Conservation (phyloP, 2,329 filamentous ascomycete genomes). For the Sclerotinia spermophila region DNA sequence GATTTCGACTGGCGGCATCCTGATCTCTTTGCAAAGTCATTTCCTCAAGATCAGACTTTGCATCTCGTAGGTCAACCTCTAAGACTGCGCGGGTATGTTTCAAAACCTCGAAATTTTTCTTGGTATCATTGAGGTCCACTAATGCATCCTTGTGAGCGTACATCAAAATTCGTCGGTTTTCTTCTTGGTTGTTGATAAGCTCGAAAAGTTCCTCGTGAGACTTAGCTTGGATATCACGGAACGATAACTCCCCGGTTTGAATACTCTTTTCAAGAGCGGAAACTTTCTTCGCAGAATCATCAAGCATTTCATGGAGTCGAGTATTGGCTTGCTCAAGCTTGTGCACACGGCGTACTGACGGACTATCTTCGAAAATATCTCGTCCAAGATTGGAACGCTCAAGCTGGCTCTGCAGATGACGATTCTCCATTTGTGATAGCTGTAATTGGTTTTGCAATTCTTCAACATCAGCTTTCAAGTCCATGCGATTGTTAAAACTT, state of each 20-base stretch:
- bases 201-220: conserved; percentile 94
- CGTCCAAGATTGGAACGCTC: conserved; percentile 62
- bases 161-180: conserved; percentile 76
- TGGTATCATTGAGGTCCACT: conserved; percentile 80
- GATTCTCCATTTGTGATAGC: conserved; percentile 91
- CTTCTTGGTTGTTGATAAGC: conserved; percentile 87
- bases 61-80: conserved; percentile 84
- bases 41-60: conserved; percentile 78
- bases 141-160: conserved; percentile 83
- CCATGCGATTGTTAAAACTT: conserved; percentile 83
- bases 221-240: conserved; percentile 87
- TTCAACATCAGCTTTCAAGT: conserved; percentile 85
- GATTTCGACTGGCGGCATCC: conserved; percentile 79
- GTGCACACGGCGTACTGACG: conserved; percentile 75
- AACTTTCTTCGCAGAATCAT: conserved; percentile 90
- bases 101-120: conserved; percentile 80
- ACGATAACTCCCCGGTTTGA: conserved; percentile 78
- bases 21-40: conserved; percentile 76
- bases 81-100: conserved; percentile 74
- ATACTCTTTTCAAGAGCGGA: conserved; percentile 85
- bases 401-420: conserved; percentile 83
- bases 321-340: conserved; percentile 91
- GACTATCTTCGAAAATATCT: conserved; percentile 69
- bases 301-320: conserved; percentile 87
- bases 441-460: conserved; percentile 92